Evolutionary conservation across 495 filamentous ascomycete species (phyloP).

Genomic region (Lophium mytilinum): DNA sequence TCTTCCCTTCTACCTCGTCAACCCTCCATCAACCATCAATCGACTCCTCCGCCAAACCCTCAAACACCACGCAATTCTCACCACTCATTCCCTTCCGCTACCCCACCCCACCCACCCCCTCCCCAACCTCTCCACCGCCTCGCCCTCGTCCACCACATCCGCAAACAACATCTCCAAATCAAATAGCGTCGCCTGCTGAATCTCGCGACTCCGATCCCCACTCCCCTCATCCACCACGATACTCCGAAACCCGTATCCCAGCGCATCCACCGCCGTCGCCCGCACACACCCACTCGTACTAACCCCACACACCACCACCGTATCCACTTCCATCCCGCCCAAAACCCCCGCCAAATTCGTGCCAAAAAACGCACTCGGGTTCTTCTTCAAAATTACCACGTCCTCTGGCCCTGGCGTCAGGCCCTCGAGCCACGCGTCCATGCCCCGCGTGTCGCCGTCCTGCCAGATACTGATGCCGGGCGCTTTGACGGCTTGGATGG

Average conservation of each 20-base stretch:
- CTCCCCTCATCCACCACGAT: slow-evolving; percentile 32
- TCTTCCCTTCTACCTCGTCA: too few species aligned
- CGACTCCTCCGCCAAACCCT: too few species aligned
- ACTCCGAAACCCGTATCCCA: slow-evolving; percentile 32
- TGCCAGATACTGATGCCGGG: slow-evolving; percentile 31
- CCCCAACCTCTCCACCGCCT: slow-evolving; percentile 29
- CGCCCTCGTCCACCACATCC: slow-evolving; percentile 32
- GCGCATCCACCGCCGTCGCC: slow-evolving; percentile 32
- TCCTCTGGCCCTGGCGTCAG: slow-evolving; percentile 30
- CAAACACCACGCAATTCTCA: too few species aligned
- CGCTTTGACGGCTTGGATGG: slow-evolving; percentile 29
- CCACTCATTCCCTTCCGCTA: too few species aligned
- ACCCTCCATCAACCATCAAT: too few species aligned
- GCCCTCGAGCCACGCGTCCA: slow-evolving; percentile 27
- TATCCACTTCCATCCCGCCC: slow-evolving; percentile 29
- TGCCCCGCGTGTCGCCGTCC: slow-evolving; percentile 30
- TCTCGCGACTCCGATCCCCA: slow-evolving; percentile 32
- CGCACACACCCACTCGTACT: slow-evolving; percentile 36
- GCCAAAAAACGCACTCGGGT: slow-evolving; percentile 36
- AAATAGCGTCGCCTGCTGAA: slow-evolving; percentile 33
- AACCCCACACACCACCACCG: slow-evolving; percentile 34
- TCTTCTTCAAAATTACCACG: slow-evolving; percentile 30
- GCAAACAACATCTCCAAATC: slow-evolving; percentile 36
- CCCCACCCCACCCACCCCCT: slow-evolving; percentile 22
- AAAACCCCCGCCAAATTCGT: slow-evolving; percentile 31